Evolutionary conservation across 495 filamentous ascomycete genomes (phyloP), one percentile per base, ranked within the genome.

Genomic region (Pseudotulostoma volvatum): DNA sequence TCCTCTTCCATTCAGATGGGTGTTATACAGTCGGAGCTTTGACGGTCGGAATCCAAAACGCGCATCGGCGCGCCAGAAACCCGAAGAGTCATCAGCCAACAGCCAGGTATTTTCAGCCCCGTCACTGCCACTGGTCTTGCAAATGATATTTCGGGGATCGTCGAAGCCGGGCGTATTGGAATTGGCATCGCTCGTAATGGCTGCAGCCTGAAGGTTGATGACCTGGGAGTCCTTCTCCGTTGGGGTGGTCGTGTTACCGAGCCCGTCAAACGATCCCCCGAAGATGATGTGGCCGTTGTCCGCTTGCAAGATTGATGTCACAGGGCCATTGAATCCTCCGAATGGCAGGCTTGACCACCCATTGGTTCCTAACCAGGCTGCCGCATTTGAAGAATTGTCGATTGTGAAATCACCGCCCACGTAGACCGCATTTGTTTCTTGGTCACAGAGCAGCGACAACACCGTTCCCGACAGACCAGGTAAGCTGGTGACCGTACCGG

Each of bases 251-350:
- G 75, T 71, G 53, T 93, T 95, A 17, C 84, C 84, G n/a, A 94
- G 62, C 13, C 82, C 84, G 42, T 79, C 80, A 56, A 99, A 99
- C n/a, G 67, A 70, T 34, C 90, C 90, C 34, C 85, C 92, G 45
- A 93, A 99, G 33, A 94, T 71, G 40, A 99, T 79, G 46, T 88
- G 80, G 3, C 80, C 82, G 48, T 79, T 75, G 13, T 76, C 66
- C 11, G 74, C 71, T 61, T 85, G 82, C 33, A 76, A 64, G 41
- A 99, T 95, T 23, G 84, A 80, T 36, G 69, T 76, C 33, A 99
- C 87, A 8, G 86, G 87, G 33, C 85, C 86, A 64, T 95, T 95
- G 58, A 99, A 88, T 18, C 90, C 92, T 34, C 75, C 70, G 64
- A 99, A 99, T 7, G 84, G 76, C 43, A 99, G 59, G 49, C 84